Base-by-base conservation (phyloP, 2,329 filamentous ascomycete genomes). In the Trichoderma sp. region DNA sequence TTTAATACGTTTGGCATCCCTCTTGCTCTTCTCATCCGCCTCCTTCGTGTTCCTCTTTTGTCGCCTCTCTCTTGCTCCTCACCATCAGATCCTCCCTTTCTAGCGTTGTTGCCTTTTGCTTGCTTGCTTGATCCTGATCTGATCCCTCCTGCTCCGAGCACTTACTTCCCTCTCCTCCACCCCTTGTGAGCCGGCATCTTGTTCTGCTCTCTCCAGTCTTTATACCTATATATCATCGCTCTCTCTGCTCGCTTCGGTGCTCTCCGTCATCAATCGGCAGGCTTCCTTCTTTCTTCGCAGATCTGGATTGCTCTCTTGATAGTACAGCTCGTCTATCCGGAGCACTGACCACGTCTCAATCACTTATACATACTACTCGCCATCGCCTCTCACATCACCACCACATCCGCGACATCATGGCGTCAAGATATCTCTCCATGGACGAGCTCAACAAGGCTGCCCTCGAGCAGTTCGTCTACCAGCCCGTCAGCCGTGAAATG, bases 381-480 rank as follows among this genome's bases (percentile, higher is more conserved):
- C 32, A 14, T 34, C 32, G 32, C 32, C 32, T 34, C 32, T 34
- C 32, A 52, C n/a, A 63, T 21, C 58, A 60, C 58, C 16, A 14
- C 18, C 69, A 70, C 69, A 68, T 59, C 59, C 73, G 71, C 72
- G 61, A 21, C 21, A 81, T 59, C 73, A 87, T 86, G 84, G 81
- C 82, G 72, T 83, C 82, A 74, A 77, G 80, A 78, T 59, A 79
- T 70, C 80, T 87, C 75, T 79, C 79, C 77, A 78, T 81, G 76
- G 81, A 80, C 71, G 84, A 88, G 80, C 85, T 89, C 76, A 94
- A 94, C 83, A 87, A 90, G 79, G 86, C 86, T 66, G 92, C 92
- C 60, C 85, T 96, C 72, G 91, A 94, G 76, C 87, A 91, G 76
- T 95, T 96, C 79, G 87, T 96, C 82, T 92, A 91, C 81, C 86